Evolutionary conservation across 2,329 filamentous ascomycete species (phyloP).

Genomic region (Monilinia fructicola): DNA sequence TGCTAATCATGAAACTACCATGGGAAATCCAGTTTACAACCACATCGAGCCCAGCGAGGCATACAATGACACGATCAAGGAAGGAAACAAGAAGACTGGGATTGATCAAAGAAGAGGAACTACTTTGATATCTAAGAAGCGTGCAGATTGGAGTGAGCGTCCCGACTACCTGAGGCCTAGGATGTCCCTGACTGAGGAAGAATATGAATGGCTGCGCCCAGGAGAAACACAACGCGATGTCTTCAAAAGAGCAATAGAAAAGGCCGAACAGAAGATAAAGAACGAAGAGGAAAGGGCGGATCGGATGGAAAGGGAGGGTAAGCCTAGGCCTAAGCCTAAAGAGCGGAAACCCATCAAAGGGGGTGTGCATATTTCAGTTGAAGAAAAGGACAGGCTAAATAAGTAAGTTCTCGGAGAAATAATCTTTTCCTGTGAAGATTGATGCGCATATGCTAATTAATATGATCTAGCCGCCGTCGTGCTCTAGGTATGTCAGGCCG

Average conservation of each 20-base stretch:
- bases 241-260: not conserved
- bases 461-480: not conserved
- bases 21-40: no score
- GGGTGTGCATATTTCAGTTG: not conserved
- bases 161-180: not conserved
- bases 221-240: not conserved
- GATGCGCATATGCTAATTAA: not conserved
- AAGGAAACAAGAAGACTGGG: no score
- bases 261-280: not conserved
- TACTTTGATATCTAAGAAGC: no score
- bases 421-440: not conserved
- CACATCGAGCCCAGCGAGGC: no score
- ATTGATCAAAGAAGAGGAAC: no score
- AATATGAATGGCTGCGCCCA: conserved; percentile 6
- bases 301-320: not conserved
- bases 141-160: not conserved
- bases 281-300: not conserved
- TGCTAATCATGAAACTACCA: no score
- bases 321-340: not conserved
- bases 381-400: not conserved
- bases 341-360: not conserved
- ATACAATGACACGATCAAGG: no score
- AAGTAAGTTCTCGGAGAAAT: not conserved
- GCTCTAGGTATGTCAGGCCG: not conserved
- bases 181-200: not conserved